phyloP scores from a whole-genome alignment of 2,329 filamentous ascomycete genomes.

The Curvularia eragrostidis region DNA sequence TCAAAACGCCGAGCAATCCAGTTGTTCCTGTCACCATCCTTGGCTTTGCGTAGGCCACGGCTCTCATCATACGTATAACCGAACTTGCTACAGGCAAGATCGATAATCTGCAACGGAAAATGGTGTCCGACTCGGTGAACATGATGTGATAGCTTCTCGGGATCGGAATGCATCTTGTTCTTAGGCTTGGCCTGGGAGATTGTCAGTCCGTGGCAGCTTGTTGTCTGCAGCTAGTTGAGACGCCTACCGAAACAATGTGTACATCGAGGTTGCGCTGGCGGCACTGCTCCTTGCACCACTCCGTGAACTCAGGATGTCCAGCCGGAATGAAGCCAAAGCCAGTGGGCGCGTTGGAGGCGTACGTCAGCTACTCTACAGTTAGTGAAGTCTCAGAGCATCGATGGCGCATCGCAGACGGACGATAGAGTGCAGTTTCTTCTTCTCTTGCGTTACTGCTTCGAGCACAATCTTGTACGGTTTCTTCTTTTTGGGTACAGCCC shows the following conservation, averaged over 20 bases:
- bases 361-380: slow-evolving; percentile 59
- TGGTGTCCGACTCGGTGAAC: slow-evolving; percentile 68
- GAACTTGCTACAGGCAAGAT: slow-evolving; percentile 62
- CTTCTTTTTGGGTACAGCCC: slow-evolving; percentile 42
- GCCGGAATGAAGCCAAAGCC: slow-evolving; percentile 69
- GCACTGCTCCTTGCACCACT: slow-evolving; percentile 64
- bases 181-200: slow-evolving; percentile 47
- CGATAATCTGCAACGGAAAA: slow-evolving; percentile 66
- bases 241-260: slow-evolving; percentile 66
- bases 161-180: slow-evolving; percentile 59
- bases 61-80: slow-evolving; percentile 37
- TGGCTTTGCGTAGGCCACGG: slow-evolving; percentile 32
- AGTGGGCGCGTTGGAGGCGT: slow-evolving; percentile 60
- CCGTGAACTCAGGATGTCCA: slow-evolving; percentile 66
- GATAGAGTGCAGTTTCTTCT: slow-evolving; percentile 63
- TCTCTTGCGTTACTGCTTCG: slow-evolving; percentile 64
- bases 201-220: slow-evolving; percentile 16
- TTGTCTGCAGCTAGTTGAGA: not conserved
- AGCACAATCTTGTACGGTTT: slow-evolving; percentile 65
- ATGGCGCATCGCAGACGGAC: slow-evolving; percentile 44
- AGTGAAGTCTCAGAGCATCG: slow-evolving; percentile 30
- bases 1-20: slow-evolving; percentile 47
- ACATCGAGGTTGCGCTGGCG: slow-evolving; percentile 61
- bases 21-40: slow-evolving; percentile 28
- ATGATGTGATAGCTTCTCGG: slow-evolving; percentile 64